Percentiles rank a stretch among this genome's conserved stretches.
Conservation (phyloP, 345 rosid species). For the Sisymbrium altissimum region DNA sequence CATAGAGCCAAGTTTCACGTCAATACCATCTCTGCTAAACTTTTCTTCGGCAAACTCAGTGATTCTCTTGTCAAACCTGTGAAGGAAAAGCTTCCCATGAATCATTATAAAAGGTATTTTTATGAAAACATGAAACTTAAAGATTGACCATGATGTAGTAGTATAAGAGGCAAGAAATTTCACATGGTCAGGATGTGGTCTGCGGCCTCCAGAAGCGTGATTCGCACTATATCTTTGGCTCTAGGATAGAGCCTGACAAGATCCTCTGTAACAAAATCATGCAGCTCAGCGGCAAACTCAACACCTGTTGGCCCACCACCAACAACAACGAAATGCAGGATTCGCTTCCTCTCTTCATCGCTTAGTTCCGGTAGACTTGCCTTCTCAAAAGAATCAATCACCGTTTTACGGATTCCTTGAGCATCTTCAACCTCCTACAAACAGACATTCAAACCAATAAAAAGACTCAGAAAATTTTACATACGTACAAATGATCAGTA, state of each 20-base stretch:
- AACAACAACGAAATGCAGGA: constrained; percentile 94
- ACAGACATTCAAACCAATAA: not conserved
- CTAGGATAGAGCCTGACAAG: constrained; percentile 74
- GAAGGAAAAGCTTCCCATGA: constrained; percentile 1
- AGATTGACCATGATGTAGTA: not conserved
- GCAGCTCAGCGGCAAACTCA: constrained; percentile 96
- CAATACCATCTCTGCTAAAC: constrained; percentile 84
- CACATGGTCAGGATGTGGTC: constrained; percentile 94
- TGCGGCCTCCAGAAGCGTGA: constrained; percentile 93
- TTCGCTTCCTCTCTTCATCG: constrained; percentile 83
- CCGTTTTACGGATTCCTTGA: constrained; percentile 75
- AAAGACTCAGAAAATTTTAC: not conserved
- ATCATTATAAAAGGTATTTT: not conserved
- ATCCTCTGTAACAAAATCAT: constrained; percentile 89
- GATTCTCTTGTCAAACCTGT: constrained; percentile 99
- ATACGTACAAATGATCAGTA: not conserved
- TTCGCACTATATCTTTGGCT: constrained; percentile 55
- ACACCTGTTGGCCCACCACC: constrained; percentile 99
- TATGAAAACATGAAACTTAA: not conserved
- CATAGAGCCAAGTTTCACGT: constrained; percentile 92
- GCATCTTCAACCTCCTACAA: constrained; percentile 97
- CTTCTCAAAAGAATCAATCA: constrained; percentile 86
- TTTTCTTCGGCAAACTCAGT: constrained; percentile 92
- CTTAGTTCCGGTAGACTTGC: constrained; percentile 81
- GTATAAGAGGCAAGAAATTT: constrained; percentile 18